These are phyloP conservation scores for Serendipita sp. DNA, from an alignment of 768 basidiomycete species.

Conservation along the genomic window DNA sequence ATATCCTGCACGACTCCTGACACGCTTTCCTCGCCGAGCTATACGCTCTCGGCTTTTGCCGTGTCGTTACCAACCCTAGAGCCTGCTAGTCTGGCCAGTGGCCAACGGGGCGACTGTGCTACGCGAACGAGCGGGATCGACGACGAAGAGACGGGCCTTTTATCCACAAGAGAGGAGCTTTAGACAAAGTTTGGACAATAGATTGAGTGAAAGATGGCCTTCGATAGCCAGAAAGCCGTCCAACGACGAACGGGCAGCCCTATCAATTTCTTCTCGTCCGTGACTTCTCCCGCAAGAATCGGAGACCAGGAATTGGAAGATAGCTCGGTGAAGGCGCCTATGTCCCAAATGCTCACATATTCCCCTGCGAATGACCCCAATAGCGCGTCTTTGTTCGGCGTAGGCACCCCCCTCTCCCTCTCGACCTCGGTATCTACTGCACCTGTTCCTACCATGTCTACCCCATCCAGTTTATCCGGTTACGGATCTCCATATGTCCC, in stretches of 20 bases:
- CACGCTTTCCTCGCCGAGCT: slow-evolving; percentile 5
- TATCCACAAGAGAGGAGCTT: background rate
- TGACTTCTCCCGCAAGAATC: background rate
- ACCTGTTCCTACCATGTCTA: slow-evolving; percentile 28
- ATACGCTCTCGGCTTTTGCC: background rate
- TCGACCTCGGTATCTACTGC: slow-evolving; percentile 20
- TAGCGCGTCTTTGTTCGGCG: slow-evolving; percentile 1
- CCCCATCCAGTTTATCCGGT: slow-evolving; percentile 12
- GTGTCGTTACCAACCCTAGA: background rate
- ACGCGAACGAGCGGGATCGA: background rate
- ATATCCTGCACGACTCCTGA: background rate
- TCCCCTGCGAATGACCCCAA: background rate
- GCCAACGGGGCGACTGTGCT: background rate
- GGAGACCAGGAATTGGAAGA: background rate
- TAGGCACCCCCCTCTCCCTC: slow-evolving; percentile 8
- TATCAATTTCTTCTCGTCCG: background rate
- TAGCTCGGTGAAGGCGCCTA: background rate
- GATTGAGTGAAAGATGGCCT: background rate
- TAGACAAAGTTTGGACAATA: background rate
- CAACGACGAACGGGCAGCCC: background rate
- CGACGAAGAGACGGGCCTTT: background rate
- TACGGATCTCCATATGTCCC: background rate
- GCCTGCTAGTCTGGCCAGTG: background rate
- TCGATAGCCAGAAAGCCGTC: slow-evolving; percentile 1
- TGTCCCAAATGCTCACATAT: background rate